A percentile compares a stretch with the other conserved stretches of the same genome.
These are phyloP conservation scores for Vanderwaltozyma yarrowii DNA, from an alignment of 805 yeast genomes.

Conservation along the genomic window DNA sequence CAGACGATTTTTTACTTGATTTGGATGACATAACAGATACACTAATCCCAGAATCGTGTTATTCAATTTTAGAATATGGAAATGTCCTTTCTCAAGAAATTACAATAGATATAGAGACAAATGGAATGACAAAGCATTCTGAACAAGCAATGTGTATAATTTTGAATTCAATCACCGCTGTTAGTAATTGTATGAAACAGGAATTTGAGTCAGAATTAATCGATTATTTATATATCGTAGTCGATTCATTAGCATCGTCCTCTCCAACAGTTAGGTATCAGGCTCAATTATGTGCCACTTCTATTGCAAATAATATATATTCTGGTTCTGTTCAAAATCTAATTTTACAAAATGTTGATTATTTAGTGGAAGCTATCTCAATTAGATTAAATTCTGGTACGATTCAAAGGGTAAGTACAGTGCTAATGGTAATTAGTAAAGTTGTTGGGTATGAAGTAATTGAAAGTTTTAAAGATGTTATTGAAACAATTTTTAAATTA, in stretches of 20 bases:
- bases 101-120: slow-evolving; percentile 12
- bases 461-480: slow-evolving; percentile 58
- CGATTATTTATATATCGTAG: slow-evolving; percentile 60
- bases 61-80: slow-evolving; percentile 31
- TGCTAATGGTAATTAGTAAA: slow-evolving; percentile 57
- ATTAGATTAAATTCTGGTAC: slow-evolving; percentile 56
- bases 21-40: slow-evolving; percentile 4
- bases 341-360: slow-evolving; percentile 63
- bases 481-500: slow-evolving; percentile 63
- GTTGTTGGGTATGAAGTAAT: slow-evolving; percentile 61
- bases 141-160: slow-evolving; percentile 16
- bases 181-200: slow-evolving; percentile 14
- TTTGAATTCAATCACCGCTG: slow-evolving; percentile 11
- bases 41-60: slow-evolving; percentile 16
- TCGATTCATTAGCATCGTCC: slow-evolving; percentile 59
- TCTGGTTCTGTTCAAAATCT: slow-evolving; percentile 46
- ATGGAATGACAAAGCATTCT: slow-evolving; percentile 9
- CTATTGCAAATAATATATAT: slow-evolving; percentile 44
- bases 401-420: slow-evolving; percentile 63
- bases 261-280: slow-evolving; percentile 36
- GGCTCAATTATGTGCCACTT: slow-evolving; percentile 43
- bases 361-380: slow-evolving; percentile 71
- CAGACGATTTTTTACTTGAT: slow-evolving; percentile 4
- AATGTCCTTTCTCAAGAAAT: slow-evolving; percentile 34
- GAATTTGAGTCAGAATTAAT: slow-evolving; percentile 49